Evolutionary conservation across 179 eudicot genomes (phyloP), one percentile per base, ranked within the genome.

Genomic region (Patellifolia procumbens): DNA sequence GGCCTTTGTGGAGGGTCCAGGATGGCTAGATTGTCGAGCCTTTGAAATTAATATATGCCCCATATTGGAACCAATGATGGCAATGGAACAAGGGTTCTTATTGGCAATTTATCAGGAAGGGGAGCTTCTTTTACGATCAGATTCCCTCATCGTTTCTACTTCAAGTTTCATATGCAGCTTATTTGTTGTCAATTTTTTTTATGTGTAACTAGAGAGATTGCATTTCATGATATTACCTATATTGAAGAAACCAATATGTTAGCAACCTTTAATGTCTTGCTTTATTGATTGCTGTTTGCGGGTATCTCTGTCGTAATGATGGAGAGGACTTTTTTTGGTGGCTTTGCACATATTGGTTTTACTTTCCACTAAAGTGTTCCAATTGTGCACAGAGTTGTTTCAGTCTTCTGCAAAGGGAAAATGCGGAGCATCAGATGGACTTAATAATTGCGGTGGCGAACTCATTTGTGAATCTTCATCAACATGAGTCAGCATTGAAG

Each of bases 401-500:
- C 86, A 78, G 83, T 65, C 74, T 42, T 73, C 72, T 91, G 75
- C 79, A 79, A 79, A 77, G 45, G 67, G 83, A 77, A 75, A 74
- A 83, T 81, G 84, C 80, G 37, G 32, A 72, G 72, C 88, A 79
- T 76, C 85, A 76, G 72, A 75, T 67, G 46, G 80, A 85, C 37
- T 79, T 89, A 72, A 81, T 87, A 64, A 81, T 77, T 71, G 91
- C 86, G 56, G 91, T 90, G 78, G 98, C 88, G 42, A 87, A 91
- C 83, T 70, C 92, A 51, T 83, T 88, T 42, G 80, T 80, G 87
- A 78, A 78, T 59, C 86, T 84, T 69, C 79, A 82, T 66, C 88
- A 82, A 42, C 80, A 87, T 81, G 90, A 88, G 77, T 79, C 87
- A 49, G 97, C 97, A 53, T 80, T 93, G 82, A 90, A 88, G 78